Percentiles rank a stretch among this genome's conserved stretches.
Conservation (phyloP, 371 early-diverging fungal genomes). For the Mortierella sp. region DNA sequence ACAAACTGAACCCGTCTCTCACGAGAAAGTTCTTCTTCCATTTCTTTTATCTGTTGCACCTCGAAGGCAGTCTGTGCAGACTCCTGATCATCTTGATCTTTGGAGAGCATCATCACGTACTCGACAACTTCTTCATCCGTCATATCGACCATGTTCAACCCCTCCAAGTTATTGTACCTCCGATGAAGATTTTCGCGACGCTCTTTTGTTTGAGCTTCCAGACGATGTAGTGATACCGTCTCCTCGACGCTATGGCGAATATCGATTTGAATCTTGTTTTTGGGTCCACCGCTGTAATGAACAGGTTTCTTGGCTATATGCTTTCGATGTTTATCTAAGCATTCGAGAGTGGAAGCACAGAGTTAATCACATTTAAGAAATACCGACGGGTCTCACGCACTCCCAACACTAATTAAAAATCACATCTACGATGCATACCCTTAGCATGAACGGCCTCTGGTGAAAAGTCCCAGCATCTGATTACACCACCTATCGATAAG, state of each 20-base stretch:
- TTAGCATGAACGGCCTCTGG: constrained; percentile 38
- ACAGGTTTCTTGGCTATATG: constrained; percentile 19
- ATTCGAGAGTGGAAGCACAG: background rate
- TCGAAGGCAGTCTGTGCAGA: constrained; percentile 20
- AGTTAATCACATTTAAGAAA: too few relatives aligned
- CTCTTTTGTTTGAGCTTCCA: constrained; percentile 34
- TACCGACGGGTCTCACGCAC: background rate
- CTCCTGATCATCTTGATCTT: constrained; percentile 35
- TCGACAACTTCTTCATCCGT: constrained; percentile 54
- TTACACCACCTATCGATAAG: constrained; percentile 24
- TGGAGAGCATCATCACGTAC: constrained; percentile 56
- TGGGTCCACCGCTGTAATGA: constrained; percentile 46
- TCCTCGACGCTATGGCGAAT: constrained; percentile 48
- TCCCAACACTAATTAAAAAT: background rate
- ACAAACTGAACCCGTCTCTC: constrained; percentile 6
- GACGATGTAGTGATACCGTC: constrained; percentile 31
- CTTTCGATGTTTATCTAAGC: constrained; percentile 25
- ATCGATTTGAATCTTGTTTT: constrained; percentile 46
- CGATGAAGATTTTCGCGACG: constrained; percentile 44
- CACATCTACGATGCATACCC: constrained; percentile 15
- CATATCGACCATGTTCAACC: constrained; percentile 52
- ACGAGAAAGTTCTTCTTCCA: constrained; percentile 16
- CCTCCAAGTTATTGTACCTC: constrained; percentile 48
- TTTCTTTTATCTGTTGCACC: constrained; percentile 32
- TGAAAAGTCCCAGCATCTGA: constrained; percentile 54